These are phyloP conservation scores for Magnolia sinica DNA, from an alignment of 164 flowering plant species.

Conservation along the genomic window DNA sequence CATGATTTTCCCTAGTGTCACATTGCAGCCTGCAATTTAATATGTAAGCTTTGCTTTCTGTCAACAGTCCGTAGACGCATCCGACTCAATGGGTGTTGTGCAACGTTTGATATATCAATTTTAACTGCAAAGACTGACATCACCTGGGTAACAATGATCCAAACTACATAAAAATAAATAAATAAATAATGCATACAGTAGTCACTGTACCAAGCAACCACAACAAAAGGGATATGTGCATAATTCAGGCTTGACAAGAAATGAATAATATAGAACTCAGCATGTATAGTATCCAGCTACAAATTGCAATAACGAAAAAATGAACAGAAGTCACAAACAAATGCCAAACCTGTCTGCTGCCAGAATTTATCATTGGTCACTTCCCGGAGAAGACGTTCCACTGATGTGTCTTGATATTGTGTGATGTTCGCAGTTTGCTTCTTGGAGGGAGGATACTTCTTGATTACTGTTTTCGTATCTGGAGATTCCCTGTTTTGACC, in stretches of 20 bases:
- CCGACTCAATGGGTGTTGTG: background rate
- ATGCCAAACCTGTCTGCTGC: slow-evolving; percentile 78
- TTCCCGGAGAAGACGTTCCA: slow-evolving; percentile 92
- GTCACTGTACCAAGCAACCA: background rate
- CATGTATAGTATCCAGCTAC: background rate
- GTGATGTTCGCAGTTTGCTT: slow-evolving; percentile 37
- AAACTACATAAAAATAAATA: background rate
- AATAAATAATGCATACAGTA: background rate
- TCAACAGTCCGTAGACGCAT: background rate
- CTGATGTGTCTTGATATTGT: slow-evolving; percentile 78
- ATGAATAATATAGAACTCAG: background rate
- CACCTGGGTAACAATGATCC: background rate
- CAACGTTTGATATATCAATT: background rate
- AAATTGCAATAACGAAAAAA: too few species aligned
- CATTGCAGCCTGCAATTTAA: too few species aligned
- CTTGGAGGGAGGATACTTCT: slow-evolving; percentile 57
- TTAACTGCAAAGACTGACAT: background rate
- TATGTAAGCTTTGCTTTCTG: background rate
- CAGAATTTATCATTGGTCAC: slow-evolving; percentile 94
- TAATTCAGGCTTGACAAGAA: background rate
- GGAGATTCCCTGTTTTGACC: slow-evolving; percentile 40
- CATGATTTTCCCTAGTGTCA: too few species aligned
- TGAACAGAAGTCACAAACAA: too few species aligned
- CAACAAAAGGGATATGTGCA: background rate
- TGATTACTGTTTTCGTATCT: slow-evolving; percentile 52